phyloP scores from a whole-genome alignment of 1,284 basidiomycete species.

The Boletus semigastroideus region DNA sequence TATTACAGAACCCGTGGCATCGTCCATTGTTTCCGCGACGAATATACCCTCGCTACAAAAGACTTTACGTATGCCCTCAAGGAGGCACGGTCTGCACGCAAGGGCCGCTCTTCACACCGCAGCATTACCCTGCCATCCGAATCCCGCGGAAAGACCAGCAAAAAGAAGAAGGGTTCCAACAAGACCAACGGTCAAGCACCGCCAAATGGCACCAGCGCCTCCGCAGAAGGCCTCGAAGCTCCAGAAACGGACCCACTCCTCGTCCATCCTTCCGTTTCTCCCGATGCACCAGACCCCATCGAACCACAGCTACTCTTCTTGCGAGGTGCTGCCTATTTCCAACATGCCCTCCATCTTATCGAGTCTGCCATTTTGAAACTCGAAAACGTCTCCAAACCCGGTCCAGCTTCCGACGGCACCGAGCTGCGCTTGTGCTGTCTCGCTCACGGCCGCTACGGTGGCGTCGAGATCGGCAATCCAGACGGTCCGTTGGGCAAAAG shows the following conservation, averaged over 20 bases:
- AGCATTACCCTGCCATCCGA: slow-evolving; percentile 39
- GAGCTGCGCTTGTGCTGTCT: slow-evolving; percentile 74
- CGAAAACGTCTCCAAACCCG: slow-evolving; percentile 61
- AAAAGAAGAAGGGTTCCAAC: slow-evolving; percentile 48
- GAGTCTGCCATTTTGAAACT: slow-evolving; percentile 66
- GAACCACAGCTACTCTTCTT: slow-evolving; percentile 81
- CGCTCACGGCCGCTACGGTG: slow-evolving; percentile 68
- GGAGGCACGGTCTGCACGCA: slow-evolving; percentile 68
- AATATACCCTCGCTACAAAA: slow-evolving; percentile 66
- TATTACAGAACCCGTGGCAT: slow-evolving; percentile 81
- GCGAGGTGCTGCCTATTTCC: slow-evolving; percentile 74
- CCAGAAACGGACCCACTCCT: slow-evolving; percentile 50
- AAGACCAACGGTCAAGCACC: slow-evolving; percentile 60
- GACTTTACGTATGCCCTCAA: slow-evolving; percentile 78
- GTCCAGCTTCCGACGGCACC: slow-evolving; percentile 55
- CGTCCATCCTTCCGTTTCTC: slow-evolving; percentile 65
- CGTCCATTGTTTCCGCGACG: slow-evolving; percentile 81
- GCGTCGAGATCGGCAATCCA: slow-evolving; percentile 72
- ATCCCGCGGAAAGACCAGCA: slow-evolving; percentile 46
- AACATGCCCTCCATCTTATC: slow-evolving; percentile 70
- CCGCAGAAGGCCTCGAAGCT: slow-evolving; percentile 45
- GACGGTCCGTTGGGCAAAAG: slow-evolving; percentile 67
- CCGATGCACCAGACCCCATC: slow-evolving; percentile 76
- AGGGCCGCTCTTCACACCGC: slow-evolving; percentile 55
- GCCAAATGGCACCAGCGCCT: slow-evolving; percentile 56